Evolutionary conservation across 768 basidiomycete species (phyloP).

Genomic region (Multifurca ochricompacta): DNA sequence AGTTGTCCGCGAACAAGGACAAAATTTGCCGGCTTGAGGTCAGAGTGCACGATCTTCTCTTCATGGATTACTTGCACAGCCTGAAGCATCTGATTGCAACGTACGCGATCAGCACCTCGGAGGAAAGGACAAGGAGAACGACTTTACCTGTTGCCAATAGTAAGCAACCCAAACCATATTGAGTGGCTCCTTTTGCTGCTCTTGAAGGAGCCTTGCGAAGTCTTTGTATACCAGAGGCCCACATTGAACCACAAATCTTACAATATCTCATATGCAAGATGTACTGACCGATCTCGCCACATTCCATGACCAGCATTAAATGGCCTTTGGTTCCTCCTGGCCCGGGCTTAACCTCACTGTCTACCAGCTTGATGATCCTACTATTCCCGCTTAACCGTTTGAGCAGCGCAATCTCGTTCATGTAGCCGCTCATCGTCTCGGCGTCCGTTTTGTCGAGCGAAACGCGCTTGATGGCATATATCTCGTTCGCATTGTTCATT

Average conservation of each 20-base stretch:
- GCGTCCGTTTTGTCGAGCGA: constrained; percentile 81
- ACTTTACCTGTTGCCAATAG: constrained; percentile 92
- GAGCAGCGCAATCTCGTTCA: constrained; percentile 92
- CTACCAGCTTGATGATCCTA: constrained; percentile 84
- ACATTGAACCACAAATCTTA: background rate
- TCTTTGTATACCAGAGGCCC: constrained; percentile 34
- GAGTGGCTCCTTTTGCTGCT: constrained; percentile 75
- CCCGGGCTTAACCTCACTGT: constrained; percentile 76
- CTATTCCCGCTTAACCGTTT: constrained; percentile 92
- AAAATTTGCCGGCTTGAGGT: constrained; percentile 97
- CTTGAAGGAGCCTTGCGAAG: constrained; percentile 72
- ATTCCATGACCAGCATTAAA: constrained; percentile 90
- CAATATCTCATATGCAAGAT: background rate
- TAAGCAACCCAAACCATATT: constrained; percentile 94
- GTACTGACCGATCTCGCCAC: constrained; percentile 67
- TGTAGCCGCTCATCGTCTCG: constrained; percentile 86
- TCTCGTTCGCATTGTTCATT: constrained; percentile 62
- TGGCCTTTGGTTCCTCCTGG: constrained; percentile 65
- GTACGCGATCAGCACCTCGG: background rate
- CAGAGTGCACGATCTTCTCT: constrained; percentile 97
- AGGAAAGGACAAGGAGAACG: background rate
- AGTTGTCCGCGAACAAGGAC: constrained; percentile 91
- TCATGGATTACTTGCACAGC: constrained; percentile 98
- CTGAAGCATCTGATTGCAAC: constrained; percentile 79
- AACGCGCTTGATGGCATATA: constrained; percentile 91